Conservation (phyloP, 1,284 basidiomycete species). For the Ustilago trichophora region DNA sequence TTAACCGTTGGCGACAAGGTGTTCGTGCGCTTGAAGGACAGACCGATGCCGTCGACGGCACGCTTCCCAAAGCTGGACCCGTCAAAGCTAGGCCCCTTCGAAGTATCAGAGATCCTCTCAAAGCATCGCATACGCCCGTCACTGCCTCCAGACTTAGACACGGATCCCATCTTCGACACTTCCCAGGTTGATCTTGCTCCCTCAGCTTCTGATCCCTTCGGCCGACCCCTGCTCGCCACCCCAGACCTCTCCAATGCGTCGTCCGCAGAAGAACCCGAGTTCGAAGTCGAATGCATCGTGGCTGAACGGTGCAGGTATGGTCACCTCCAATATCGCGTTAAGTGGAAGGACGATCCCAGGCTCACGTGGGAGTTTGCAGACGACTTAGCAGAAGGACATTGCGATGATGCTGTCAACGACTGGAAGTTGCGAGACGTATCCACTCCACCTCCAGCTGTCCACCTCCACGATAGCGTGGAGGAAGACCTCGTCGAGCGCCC, state of each 20-base stretch:
- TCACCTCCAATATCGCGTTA: background rate
- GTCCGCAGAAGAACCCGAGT: background rate
- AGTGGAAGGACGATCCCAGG: background rate
- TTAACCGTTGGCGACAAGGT: background rate
- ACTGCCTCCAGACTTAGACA: background rate
- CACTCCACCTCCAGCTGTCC: too few relatives aligned
- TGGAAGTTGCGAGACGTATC: too few relatives aligned
- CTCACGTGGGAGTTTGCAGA: background rate
- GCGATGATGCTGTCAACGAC: background rate
- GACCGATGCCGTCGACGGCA: background rate
- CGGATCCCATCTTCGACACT: background rate
- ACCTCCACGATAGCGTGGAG: background rate
- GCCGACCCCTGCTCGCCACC: background rate
- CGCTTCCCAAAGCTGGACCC: background rate
- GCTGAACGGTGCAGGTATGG: background rate
- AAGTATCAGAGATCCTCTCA: background rate
- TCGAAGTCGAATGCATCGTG: background rate
- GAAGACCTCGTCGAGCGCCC: background rate
- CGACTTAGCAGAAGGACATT: background rate
- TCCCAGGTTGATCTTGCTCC: background rate
- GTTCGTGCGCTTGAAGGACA: background rate
- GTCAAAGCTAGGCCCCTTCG: background rate
- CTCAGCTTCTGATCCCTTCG: background rate
- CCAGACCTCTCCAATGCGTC: background rate
- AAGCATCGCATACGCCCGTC: background rate